phyloP scores from a whole-genome alignment of 2,329 filamentous ascomycete genomes.

The Colletotrichum lindemuthianum region DNA sequence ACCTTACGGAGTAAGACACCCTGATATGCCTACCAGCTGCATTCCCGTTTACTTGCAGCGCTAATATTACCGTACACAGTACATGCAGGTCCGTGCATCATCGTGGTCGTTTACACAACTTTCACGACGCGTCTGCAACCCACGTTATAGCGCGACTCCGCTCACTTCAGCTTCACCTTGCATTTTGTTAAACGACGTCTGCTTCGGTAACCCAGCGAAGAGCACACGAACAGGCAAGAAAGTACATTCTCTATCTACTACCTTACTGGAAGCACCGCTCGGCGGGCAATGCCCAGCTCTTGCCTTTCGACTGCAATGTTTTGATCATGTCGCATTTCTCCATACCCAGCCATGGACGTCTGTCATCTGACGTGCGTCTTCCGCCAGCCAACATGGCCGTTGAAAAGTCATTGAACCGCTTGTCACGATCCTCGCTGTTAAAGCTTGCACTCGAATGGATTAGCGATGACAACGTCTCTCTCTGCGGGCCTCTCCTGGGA shows the following conservation, averaged over 20 bases:
- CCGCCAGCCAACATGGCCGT: slow-evolving; percentile 72
- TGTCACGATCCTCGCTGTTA: slow-evolving; percentile 78
- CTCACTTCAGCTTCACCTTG: slow-evolving; percentile 18
- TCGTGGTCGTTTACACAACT: background rate
- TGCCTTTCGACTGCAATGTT: background rate
- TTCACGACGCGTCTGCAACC: slow-evolving; percentile 24
- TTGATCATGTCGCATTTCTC: slow-evolving; percentile 65
- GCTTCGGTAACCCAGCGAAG: background rate
- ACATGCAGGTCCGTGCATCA: background rate
- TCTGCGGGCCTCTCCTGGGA: slow-evolving; percentile 63
- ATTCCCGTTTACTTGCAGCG: background rate
- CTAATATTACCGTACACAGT: no score
- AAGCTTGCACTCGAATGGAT: slow-evolving; percentile 83
- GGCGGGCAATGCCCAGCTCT: slow-evolving; percentile 72
- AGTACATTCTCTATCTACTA: background rate
- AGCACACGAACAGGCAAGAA: background rate
- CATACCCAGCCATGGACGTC: slow-evolving; percentile 75
- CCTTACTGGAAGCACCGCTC: slow-evolving; percentile 53
- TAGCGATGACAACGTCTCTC: slow-evolving; percentile 68
- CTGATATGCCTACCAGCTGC: background rate
- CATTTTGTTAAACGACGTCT: background rate
- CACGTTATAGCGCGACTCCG: slow-evolving; percentile 12
- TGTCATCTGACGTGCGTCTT: slow-evolving; percentile 77
- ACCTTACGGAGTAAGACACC: background rate
- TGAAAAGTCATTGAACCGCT: slow-evolving; percentile 72